Percentiles rank a stretch among this genome's conserved stretches.
These are phyloP conservation scores for Eucalyptus rudis DNA, from an alignment of 345 rosid species.

Conservation along the genomic window DNA sequence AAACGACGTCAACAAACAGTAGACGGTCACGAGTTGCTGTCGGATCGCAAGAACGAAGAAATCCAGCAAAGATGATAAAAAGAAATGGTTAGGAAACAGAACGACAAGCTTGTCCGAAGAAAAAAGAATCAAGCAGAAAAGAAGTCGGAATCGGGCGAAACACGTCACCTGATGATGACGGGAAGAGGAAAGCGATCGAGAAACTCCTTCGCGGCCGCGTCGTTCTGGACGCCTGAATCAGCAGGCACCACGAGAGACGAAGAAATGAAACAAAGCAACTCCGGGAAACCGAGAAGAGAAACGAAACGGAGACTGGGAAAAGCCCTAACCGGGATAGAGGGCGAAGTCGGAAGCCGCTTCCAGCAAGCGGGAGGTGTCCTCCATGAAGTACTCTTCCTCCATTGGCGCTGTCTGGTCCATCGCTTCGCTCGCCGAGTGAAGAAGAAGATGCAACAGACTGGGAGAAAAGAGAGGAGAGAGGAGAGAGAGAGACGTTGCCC, in stretches of 20 bases:
- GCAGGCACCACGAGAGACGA: not conserved
- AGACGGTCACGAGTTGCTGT: not conserved
- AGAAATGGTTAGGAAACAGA: not conserved
- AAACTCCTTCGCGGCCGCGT: slow-evolving; percentile 50
- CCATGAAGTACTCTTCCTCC: slow-evolving; percentile 34
- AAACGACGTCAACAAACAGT: not conserved
- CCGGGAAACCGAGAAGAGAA: not conserved
- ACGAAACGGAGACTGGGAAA: not conserved
- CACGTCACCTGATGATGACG: slow-evolving; percentile 38
- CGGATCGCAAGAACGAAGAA: not conserved
- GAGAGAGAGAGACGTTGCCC: not conserved
- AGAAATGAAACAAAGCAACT: not conserved
- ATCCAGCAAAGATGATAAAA: not conserved
- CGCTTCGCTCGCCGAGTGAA: not conserved
- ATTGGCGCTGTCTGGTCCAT: not conserved
- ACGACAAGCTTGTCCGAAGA: not conserved
- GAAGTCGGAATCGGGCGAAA: not conserved
- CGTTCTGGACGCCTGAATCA: slow-evolving; percentile 48
- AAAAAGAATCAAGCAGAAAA: not conserved
- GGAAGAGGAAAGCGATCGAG: slow-evolving; percentile 81
- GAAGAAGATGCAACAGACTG: not conserved
- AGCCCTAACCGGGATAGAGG: slow-evolving; percentile 35
- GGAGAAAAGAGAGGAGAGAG: not conserved
- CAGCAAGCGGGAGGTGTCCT: slow-evolving; percentile 50
- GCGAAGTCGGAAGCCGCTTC: slow-evolving; percentile 73